These are phyloP conservation scores for Rickenella mellea DNA, from an alignment of 768 basidiomycete genomes.

Conservation along the genomic window DNA sequence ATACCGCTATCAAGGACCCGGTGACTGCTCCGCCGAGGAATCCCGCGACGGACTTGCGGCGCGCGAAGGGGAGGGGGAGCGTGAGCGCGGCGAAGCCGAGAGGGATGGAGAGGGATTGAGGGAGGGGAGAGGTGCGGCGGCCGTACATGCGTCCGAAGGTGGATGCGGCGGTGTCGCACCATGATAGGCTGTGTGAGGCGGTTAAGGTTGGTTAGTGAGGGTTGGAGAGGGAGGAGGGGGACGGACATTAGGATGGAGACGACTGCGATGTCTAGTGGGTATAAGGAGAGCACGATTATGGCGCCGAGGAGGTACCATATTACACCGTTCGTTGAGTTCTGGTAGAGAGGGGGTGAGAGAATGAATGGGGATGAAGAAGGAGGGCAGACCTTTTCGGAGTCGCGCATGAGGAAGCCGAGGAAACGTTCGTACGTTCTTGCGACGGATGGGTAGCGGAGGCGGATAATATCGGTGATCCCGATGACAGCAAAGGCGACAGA, in stretches of 20 bases:
- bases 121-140: slow-evolving; percentile 52
- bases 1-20: slow-evolving; percentile 52
- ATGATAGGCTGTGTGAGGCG: slow-evolving; percentile 58
- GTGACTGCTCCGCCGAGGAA: slow-evolving; percentile 72
- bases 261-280: slow-evolving; percentile 84
- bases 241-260: slow-evolving; percentile 83
- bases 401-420: slow-evolving; percentile 83
- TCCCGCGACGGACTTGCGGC: slow-evolving; percentile 78
- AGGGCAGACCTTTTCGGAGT: slow-evolving; percentile 64
- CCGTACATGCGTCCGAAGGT: slow-evolving; percentile 86
- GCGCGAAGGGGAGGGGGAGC: slow-evolving; percentile 52
- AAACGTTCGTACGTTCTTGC: slow-evolving; percentile 60
- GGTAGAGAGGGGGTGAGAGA: not conserved
- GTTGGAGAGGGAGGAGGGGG: slow-evolving; percentile 2
- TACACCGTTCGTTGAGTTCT: slow-evolving; percentile 76
- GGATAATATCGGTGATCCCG: slow-evolving; percentile 64
- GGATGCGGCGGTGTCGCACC: slow-evolving; percentile 93
- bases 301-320: slow-evolving; percentile 89
- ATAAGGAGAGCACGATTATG: slow-evolving; percentile 60
- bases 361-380: not conserved
- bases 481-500: slow-evolving; percentile 59
- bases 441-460: slow-evolving; percentile 56
- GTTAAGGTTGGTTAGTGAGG: slow-evolving; percentile 1
- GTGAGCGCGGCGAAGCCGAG: slow-evolving; percentile 18
- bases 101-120: slow-evolving; percentile 29